Percentiles rank a stretch among this genome's conserved stretches.
phyloP scores from a whole-genome alignment of 495 filamentous ascomycete species.

The Apodospora peruviana region DNA sequence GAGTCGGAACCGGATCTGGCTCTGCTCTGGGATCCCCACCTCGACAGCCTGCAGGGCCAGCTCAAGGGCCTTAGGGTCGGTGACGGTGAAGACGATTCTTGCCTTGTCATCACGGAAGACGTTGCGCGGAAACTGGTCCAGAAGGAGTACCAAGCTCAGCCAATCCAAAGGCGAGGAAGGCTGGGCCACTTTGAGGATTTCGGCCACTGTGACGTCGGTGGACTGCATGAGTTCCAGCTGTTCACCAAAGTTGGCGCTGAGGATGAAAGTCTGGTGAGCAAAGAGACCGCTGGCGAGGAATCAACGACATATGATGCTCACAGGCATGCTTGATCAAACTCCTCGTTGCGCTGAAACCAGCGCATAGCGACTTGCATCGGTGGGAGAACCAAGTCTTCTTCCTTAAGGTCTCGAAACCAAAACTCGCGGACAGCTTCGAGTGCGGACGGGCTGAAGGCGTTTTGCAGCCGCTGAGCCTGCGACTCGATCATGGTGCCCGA shows the following conservation, averaged over 20 bases:
- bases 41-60: conserved; percentile 5
- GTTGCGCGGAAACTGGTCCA: conserved; percentile 21
- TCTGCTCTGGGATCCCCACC: conserved; percentile 5
- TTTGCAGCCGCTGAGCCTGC: neutral
- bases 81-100: conserved; percentile 1
- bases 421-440: neutral
- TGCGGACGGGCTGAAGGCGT: neutral
- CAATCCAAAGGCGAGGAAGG: conserved; percentile 11
- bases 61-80: conserved; percentile 7
- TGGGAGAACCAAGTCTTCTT: neutral
- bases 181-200: conserved; percentile 6
- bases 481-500: neutral
- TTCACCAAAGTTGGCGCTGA: neutral
- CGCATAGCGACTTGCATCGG: neutral
- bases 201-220: neutral
- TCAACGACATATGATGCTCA: neutral
- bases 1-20: conserved; percentile 7
- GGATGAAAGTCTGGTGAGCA: too few species aligned
- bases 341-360: neutral
- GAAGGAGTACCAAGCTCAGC: conserved; percentile 14
- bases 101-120: conserved; percentile 9
- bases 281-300: neutral
- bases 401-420: neutral
- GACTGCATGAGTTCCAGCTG: conserved; percentile 3
- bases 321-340: neutral